Evolutionary conservation across 2,329 filamentous ascomycete species (phyloP).

Genomic region (Scleromitrula shiraiana): DNA sequence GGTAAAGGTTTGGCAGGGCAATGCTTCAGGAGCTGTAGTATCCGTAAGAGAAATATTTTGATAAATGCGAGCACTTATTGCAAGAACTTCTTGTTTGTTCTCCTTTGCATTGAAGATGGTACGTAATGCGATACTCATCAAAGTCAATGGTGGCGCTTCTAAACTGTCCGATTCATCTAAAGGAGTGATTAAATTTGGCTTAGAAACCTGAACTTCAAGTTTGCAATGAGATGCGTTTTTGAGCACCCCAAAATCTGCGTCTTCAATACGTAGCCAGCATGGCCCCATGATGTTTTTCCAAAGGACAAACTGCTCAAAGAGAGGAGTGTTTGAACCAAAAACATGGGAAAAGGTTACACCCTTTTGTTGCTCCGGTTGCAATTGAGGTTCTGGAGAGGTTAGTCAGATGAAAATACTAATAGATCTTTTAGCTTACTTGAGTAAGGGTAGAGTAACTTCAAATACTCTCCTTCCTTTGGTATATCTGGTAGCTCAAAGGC

Average conservation of each 20-base stretch:
- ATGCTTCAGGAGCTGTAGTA: constrained; percentile 78
- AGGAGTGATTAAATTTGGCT: constrained; percentile 67
- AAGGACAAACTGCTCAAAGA: constrained; percentile 97
- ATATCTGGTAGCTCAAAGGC: constrained; percentile 86
- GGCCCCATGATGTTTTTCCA: constrained; percentile 99
- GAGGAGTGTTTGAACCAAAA: constrained; percentile 84
- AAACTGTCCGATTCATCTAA: constrained; percentile 71
- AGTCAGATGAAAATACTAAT: constrained; percentile 3
- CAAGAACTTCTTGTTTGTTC: constrained; percentile 93
- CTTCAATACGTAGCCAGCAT: constrained; percentile 89
- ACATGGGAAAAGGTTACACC: constrained; percentile 92
- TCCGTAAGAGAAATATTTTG: constrained; percentile 82
- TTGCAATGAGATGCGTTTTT: constrained; percentile 97
- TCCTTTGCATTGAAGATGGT: constrained; percentile 84
- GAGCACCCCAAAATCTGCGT: constrained; percentile 72
- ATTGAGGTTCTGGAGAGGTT: constrained; percentile 45
- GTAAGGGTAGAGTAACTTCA: constrained; percentile 96
- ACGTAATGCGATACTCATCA: constrained; percentile 91
- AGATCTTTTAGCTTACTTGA: constrained; percentile 45
- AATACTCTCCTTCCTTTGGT: constrained; percentile 81
- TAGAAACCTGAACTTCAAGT: constrained; percentile 74
- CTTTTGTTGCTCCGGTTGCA: constrained; percentile 56
- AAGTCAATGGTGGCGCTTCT: constrained; percentile 76
- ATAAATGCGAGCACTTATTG: constrained; percentile 87
- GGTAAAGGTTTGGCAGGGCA: constrained; percentile 87